A percentile compares a stretch with the other conserved stretches of the same genome.
These are phyloP conservation scores for Chrysanthemum seticuspe DNA, from an alignment of 129 eudicot genomes.

Conservation along the genomic window DNA sequence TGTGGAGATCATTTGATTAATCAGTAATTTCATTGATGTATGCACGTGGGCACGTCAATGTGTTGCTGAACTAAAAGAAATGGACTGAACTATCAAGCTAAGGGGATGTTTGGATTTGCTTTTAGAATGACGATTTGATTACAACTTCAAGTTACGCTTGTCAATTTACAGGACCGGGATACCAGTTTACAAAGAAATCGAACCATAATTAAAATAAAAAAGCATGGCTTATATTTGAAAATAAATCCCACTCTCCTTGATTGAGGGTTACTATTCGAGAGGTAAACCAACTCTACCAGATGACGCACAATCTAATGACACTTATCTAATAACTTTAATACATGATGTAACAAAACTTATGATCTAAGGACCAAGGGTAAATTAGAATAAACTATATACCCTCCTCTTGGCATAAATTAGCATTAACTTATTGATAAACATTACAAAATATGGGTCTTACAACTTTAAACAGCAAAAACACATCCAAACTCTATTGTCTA, in stretches of 20 bases:
- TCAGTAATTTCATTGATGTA: not conserved
- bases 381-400: not conserved
- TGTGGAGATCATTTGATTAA: not conserved
- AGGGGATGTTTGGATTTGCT: not conserved
- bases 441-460: not conserved
- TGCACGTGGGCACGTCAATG: not conserved
- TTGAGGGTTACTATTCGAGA: not conserved
- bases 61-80: not conserved
- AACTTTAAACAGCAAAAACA: not conserved
- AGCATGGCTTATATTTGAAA: too few relatives aligned
- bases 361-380: not conserved
- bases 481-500: constrained; percentile 1
- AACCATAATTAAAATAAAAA: not conserved
- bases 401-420: not conserved
- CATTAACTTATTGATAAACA: not conserved
- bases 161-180: not conserved
- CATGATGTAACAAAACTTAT: not conserved
- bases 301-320: not conserved
- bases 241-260: not conserved
- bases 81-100: not conserved
- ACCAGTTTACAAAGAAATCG: not conserved
- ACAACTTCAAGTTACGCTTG: not conserved
- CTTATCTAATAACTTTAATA: not conserved
- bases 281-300: not conserved
- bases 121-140: not conserved